Evolutionary conservation across 345 rosid species (phyloP).

Genomic region (Aquilaria yunnanensis): DNA sequence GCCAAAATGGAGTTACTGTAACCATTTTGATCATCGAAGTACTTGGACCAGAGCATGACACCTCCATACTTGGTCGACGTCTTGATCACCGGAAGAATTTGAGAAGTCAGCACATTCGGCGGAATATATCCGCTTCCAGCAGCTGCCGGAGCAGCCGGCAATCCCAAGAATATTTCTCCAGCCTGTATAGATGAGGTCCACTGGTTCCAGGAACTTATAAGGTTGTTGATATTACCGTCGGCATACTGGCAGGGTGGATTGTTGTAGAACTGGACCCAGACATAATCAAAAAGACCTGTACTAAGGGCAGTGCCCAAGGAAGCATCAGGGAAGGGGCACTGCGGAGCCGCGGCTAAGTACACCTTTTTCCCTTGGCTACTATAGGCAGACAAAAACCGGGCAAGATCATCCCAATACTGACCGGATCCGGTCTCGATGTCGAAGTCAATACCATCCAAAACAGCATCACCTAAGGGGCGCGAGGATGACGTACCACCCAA

Average conservation of each 20-base stretch:
- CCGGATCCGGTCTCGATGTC: conserved; percentile 43
- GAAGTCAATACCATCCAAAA: conserved; percentile 56
- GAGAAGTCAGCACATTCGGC: conserved; percentile 26
- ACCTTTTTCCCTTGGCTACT: conserved; percentile 37
- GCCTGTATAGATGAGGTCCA: conserved; percentile 43
- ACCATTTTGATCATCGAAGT: conserved; percentile 41
- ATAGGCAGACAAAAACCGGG: conserved; percentile 25
- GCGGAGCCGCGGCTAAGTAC: conserved; percentile 58
- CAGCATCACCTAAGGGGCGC: conserved; percentile 52
- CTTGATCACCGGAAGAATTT: conserved; percentile 38
- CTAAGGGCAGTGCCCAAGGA: conserved; percentile 35
- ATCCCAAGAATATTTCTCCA: conserved; percentile 35
- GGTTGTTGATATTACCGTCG: conserved; percentile 22
- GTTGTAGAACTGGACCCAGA: conserved; percentile 63
- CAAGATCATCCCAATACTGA: conserved; percentile 40
- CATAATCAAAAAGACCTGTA: conserved; percentile 45
- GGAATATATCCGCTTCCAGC: conserved; percentile 54
- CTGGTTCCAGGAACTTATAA: conserved; percentile 41
- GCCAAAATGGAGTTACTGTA: conserved; percentile 38
- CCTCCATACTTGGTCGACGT: conserved; percentile 49
- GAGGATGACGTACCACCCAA: conserved; percentile 38
- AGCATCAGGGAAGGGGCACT: conserved; percentile 58
- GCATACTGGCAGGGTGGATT: conserved; percentile 49
- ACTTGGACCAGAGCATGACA: conserved; percentile 60
- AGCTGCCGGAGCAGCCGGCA: conserved; percentile 54